Percentiles rank a stretch among this genome's conserved stretches.
Conservation (phyloP, 1,284 basidiomycete species). For the Tylopilus sp. region DNA sequence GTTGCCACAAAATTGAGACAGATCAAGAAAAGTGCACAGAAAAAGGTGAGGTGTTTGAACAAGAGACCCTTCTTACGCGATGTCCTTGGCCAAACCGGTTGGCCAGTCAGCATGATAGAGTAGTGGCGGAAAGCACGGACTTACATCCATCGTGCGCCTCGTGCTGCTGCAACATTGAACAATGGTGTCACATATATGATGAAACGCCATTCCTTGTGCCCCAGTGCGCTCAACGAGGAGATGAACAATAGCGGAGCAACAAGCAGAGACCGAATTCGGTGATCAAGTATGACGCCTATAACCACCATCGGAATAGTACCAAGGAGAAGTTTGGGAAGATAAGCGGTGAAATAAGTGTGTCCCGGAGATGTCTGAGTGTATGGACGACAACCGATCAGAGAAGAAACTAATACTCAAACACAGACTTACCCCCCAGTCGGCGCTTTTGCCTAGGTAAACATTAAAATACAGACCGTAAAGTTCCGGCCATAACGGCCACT, state of each 20-base stretch:
- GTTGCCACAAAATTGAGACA: slow-evolving; percentile 52
- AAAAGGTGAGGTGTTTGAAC: slow-evolving; percentile 43
- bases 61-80: slow-evolving; percentile 44
- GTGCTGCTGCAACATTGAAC: slow-evolving; percentile 77
- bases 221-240: slow-evolving; percentile 66
- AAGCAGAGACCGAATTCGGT: slow-evolving; percentile 48
- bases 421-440: slow-evolving; percentile 85
- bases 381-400: background rate
- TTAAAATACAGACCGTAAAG: slow-evolving; percentile 82
- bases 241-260: slow-evolving; percentile 58
- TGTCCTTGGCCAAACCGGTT: slow-evolving; percentile 33
- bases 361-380: slow-evolving; percentile 64
- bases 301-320: slow-evolving; percentile 61
- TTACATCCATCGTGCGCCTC: slow-evolving; percentile 60
- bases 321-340: slow-evolving; percentile 79
- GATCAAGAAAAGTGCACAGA: slow-evolving; percentile 47
- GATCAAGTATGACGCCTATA: slow-evolving; percentile 48
- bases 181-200: slow-evolving; percentile 83
- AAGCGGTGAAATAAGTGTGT: slow-evolving; percentile 65
- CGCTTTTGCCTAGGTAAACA: slow-evolving; percentile 79
- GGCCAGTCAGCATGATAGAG: background rate
- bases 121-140: slow-evolving; percentile 29
- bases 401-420: slow-evolving; percentile 1
- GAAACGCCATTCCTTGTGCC: slow-evolving; percentile 97
- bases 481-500: slow-evolving; percentile 83